Evolutionary conservation across 2,329 filamentous ascomycete genomes (phyloP), one percentile per base, ranked within the genome.

Genomic region (Apiospora marii): DNA sequence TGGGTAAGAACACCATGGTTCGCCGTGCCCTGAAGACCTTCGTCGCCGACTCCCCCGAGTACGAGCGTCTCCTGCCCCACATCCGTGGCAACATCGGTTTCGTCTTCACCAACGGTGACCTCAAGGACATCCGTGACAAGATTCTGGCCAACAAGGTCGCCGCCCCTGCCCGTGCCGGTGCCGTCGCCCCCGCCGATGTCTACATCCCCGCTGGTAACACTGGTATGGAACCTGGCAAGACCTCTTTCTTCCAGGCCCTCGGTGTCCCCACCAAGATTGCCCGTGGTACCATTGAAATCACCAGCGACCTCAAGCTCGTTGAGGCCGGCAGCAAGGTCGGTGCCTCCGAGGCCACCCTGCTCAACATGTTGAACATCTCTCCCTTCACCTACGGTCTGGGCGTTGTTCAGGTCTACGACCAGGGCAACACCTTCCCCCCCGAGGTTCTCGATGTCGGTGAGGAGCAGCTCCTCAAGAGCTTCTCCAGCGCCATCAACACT

Each of bases 1-100:
- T 98, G 96, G 96, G 96, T 85, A 98, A 98, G 93, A 99, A 99
- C 92, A 99, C 96, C 87, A 99, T 99, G 96, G 96, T 98, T 84
- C 96, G 96, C 86, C 95, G 96, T 90, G 97, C 96, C 81, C 90
- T 99, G 84, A 98, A 96, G 90, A 96, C 94, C 84, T 98, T 99
- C 90, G 84, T 98, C 81, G 71, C 81, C 85, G 96, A 99, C 83
- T 90, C 92, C 85, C 96, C 96, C 82, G 96, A 99, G 89, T 99
- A 97, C 89, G 96, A 98, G 91, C 94, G 95, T 85, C 93, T 99
- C 78, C 92, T 99, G 80, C 95, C 97, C 80, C 92, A 92, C 88
- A 93, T 99, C 88, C 95, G 92, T 90, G 96, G 96, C 85, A 99
- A 99, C 87, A 92, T 99, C 84, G 96, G 96, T 83, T 98, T 99